Percentiles rank a stretch among this genome's conserved stretches.
Evolutionary conservation across 2,329 filamentous ascomycete genomes (phyloP).

Genomic region (Dactylellina drechsleri): DNA sequence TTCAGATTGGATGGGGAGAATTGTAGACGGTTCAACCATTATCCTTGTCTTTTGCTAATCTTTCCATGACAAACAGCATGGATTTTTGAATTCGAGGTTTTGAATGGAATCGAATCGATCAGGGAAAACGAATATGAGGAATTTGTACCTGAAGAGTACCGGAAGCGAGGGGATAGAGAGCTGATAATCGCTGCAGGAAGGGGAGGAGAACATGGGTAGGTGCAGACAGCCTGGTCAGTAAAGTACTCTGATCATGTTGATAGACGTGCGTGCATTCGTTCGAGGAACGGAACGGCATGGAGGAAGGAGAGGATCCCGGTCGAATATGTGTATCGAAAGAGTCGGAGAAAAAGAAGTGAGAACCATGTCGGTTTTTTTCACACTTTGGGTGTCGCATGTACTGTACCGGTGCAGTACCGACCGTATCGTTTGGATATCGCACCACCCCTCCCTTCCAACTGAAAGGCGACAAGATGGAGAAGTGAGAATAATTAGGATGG

Average conservation of each 20-base stretch:
- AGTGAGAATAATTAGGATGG: too few species aligned
- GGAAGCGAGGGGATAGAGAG: conserved; percentile 1
- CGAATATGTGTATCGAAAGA: not conserved
- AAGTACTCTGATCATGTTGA: not conserved
- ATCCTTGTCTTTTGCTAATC: too few species aligned
- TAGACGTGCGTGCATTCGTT: not conserved
- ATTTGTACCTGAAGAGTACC: conserved; percentile 20
- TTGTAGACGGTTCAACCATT: too few species aligned
- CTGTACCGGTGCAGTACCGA: too few species aligned
- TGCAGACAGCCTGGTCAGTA: not conserved
- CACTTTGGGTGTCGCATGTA: not conserved
- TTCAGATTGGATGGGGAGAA: too few species aligned
- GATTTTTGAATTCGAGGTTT: not conserved
- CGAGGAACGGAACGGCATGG: conserved; percentile 20
- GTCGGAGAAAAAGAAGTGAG: too few species aligned
- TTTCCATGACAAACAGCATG: too few species aligned
- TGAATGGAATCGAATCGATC: not conserved
- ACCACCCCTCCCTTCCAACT: too few species aligned
- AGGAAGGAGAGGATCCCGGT: not conserved
- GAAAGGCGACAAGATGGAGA: too few species aligned
- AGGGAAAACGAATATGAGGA: not conserved
- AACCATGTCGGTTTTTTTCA: not conserved
- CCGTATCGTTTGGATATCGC: too few species aligned
- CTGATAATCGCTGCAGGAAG: not conserved
- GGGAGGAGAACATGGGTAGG: not conserved